Conservation (phyloP, 257 asterid genomes). For the Scutellaria minor region DNA sequence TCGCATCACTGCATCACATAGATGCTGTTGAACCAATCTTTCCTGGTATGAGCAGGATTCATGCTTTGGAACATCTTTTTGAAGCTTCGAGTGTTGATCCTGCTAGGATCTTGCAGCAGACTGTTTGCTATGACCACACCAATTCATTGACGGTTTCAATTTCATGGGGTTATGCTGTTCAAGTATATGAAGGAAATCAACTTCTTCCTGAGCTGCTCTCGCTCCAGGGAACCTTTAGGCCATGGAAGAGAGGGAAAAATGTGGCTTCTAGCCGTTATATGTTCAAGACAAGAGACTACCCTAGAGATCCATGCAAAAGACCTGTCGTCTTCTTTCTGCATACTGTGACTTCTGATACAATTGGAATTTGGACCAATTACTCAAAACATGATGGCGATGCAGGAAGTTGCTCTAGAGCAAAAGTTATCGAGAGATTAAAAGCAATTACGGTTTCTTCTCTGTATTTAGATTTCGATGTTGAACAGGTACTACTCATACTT, state of each 20-base stretch:
- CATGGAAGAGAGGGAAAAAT: slow-evolving; percentile 73
- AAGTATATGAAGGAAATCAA: slow-evolving; percentile 63
- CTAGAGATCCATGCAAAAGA: slow-evolving; percentile 63
- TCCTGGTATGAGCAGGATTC: slow-evolving; percentile 61
- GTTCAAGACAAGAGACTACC: slow-evolving; percentile 65
- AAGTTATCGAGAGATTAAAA: slow-evolving; percentile 46
- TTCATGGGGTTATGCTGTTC: slow-evolving; percentile 86
- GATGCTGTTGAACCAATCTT: slow-evolving; percentile 78
- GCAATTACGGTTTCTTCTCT: slow-evolving; percentile 50
- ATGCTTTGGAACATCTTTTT: slow-evolving; percentile 66
- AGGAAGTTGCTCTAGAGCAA: slow-evolving; percentile 49
- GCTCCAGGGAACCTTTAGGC: slow-evolving; percentile 66
- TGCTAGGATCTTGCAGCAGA: slow-evolving; percentile 72
- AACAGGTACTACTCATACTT: slow-evolving; percentile 49
- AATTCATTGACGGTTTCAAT: slow-evolving; percentile 67
- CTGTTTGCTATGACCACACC: slow-evolving; percentile 67
- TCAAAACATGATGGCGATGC: slow-evolving; percentile 26
- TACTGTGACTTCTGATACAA: slow-evolving; percentile 40
- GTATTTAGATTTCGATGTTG: slow-evolving; percentile 41
- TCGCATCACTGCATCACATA: slow-evolving; percentile 81
- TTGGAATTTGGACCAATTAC: slow-evolving; percentile 57
- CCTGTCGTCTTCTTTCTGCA: slow-evolving; percentile 63
- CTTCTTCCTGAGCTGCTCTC: slow-evolving; percentile 70
- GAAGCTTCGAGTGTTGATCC: slow-evolving; percentile 63
- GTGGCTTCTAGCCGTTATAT: slow-evolving; percentile 55